Percentiles rank a stretch among this genome's conserved stretches.
These are phyloP conservation scores for Kwoniella bestiolae DNA, from an alignment of 768 basidiomycete species.

Conservation along the genomic window DNA sequence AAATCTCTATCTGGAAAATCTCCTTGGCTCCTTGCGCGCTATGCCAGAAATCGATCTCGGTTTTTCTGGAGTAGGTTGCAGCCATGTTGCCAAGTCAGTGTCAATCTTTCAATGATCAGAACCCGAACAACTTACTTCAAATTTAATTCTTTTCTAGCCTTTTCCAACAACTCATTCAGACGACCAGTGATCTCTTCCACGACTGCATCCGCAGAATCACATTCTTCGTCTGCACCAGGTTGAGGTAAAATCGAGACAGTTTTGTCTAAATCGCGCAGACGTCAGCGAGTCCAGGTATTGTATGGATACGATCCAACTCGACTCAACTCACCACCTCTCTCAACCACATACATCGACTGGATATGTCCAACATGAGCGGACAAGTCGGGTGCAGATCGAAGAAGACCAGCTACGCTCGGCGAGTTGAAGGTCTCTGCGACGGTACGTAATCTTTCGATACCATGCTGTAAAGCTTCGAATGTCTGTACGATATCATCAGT, in stretches of 20 bases:
- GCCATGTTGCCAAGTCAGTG: background rate
- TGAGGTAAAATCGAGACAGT: constrained; percentile 70
- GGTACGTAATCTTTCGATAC: constrained; percentile 67
- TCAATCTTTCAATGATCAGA: constrained; percentile 65
- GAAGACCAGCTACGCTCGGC: constrained; percentile 71
- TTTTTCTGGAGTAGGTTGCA: constrained; percentile 57
- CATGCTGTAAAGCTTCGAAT: constrained; percentile 74
- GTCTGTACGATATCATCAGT: constrained; percentile 60
- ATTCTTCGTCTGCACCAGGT: constrained; percentile 82
- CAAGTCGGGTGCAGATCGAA: constrained; percentile 82
- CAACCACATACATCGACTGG: constrained; percentile 68
- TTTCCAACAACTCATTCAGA: constrained; percentile 70
- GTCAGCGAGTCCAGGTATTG: background rate
- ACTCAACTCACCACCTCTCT: constrained; percentile 46
- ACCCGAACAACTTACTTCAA: background rate
- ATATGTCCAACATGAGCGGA: constrained; percentile 72
- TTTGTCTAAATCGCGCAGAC: constrained; percentile 16
- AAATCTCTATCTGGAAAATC: constrained; percentile 83
- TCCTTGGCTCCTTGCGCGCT: constrained; percentile 88
- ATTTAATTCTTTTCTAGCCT: constrained; percentile 62
- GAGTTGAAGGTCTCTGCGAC: constrained; percentile 76
- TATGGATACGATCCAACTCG: background rate
- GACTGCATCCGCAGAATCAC: constrained; percentile 75
- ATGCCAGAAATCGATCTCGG: constrained; percentile 68
- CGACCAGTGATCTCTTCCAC: constrained; percentile 72